Base-by-base conservation (phyloP, 1,284 basidiomycete genomes). In the Tremellales sp. region DNA sequence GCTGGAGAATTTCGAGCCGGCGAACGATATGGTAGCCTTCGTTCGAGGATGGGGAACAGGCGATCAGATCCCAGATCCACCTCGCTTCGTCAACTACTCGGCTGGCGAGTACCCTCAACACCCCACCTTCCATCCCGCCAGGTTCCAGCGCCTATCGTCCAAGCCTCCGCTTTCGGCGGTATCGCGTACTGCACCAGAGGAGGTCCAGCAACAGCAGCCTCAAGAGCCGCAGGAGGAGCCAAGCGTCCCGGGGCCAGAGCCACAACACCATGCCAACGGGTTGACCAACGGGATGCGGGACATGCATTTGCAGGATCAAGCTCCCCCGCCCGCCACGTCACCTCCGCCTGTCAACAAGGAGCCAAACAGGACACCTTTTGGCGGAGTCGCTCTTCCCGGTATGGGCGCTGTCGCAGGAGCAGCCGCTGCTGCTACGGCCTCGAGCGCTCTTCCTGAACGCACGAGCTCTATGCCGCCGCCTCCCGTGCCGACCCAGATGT, bases 41-140 rank as follows among this genome's bases (percentile, higher is more conserved):
- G 87, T 92, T 13, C 79, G 81, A 39, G 83, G 85, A 56, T 90
- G 89, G 66, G 87, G 86, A 2, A 94, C 89, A 3, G 90, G 90
- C 31, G 82, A 81, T 60, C 77, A 81, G 54, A 91, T 94, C 46
- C 89, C 89, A 50, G 87, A 91, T 56, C 82, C 88, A 10, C 88
- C 87, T 21, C 70, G 79, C 15, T 91, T 90, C 68, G 81, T 92
- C 69, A 87, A 90, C 73, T 78, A 75, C 57, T 61, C 70, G 1
- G 61, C 65, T 11, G 72, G 74, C 43, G 73, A 76, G 43, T 73
- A 74, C 43, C 67, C 67, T 11, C 56, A 57, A 15, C 62, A 71
- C 40, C 68, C 65, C 0, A 60, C 64, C 1, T 69, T 55, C 52
- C 74, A 71, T 49, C 53, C 55, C 3, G 76, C 74, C 6, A 53